Evolutionary conservation across 345 rosid species (phyloP).

Genomic region (Sapria himalayana): DNA sequence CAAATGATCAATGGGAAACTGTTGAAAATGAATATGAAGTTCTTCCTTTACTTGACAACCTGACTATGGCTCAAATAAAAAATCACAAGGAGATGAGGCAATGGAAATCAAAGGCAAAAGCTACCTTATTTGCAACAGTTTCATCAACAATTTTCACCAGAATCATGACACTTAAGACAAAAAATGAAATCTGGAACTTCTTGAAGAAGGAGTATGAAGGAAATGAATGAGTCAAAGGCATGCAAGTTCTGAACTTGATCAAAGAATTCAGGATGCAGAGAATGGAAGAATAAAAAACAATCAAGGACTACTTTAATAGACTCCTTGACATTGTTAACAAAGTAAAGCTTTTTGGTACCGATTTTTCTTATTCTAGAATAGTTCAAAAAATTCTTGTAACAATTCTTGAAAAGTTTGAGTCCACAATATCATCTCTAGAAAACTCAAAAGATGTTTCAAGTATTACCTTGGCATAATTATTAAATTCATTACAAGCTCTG

Average conservation of each 20-base stretch:
- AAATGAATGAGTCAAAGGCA: background rate
- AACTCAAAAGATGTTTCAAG: slow-evolving; percentile 5
- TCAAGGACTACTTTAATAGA: slow-evolving; percentile 1
- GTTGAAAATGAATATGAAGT: slow-evolving; percentile 5
- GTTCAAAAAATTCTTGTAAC: slow-evolving; percentile 5
- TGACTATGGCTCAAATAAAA: background rate
- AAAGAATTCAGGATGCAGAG: slow-evolving; percentile 1
- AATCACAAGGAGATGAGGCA: slow-evolving; percentile 1
- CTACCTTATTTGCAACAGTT: background rate
- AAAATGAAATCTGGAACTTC: slow-evolving; percentile 2
- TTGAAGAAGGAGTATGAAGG: slow-evolving; percentile 4
- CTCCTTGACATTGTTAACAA: slow-evolving; percentile 1
- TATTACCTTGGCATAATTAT: slow-evolving; percentile 3
- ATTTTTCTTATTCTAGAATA: slow-evolving; percentile 5
- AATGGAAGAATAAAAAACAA: slow-evolving; percentile 1
- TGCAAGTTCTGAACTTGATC: background rate
- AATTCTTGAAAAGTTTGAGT: slow-evolving; percentile 3
- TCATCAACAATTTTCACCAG: slow-evolving; percentile 7
- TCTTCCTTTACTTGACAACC: slow-evolving; percentile 1
- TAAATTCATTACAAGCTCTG: slow-evolving; percentile 5
- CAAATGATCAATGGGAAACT: slow-evolving; percentile 4
- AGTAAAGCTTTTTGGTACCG: slow-evolving; percentile 1
- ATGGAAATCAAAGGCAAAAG: slow-evolving; percentile 5
- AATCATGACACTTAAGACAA: background rate
- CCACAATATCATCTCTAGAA: slow-evolving; percentile 4